phyloP scores from a whole-genome alignment of 306 rosid species.

The Vicia faba region DNA sequence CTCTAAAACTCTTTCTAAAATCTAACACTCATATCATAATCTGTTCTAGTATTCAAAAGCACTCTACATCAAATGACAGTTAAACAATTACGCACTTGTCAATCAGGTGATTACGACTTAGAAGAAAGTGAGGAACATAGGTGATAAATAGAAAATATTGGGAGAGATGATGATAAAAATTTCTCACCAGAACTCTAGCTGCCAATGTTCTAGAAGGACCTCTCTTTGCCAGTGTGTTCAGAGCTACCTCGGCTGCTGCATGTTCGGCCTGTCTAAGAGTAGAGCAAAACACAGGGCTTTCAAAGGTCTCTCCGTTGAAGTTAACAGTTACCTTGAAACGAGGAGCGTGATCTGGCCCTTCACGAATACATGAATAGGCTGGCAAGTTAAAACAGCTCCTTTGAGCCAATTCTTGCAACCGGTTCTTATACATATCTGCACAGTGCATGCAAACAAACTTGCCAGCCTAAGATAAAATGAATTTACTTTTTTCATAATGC shows the following conservation, averaged over 20 bases:
- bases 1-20: background rate
- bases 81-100: background rate
- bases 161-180: too few relatives aligned
- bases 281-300: constrained; percentile 75
- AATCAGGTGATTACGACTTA: background rate
- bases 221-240: constrained; percentile 63
- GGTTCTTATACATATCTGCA: constrained; percentile 45
- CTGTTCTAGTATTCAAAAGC: background rate
- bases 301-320: constrained; percentile 78
- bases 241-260: constrained; percentile 85
- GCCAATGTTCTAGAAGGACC: constrained; percentile 84
- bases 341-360: constrained; percentile 93
- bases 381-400: constrained; percentile 90
- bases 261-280: constrained; percentile 88
- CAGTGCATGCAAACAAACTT: constrained; percentile 38
- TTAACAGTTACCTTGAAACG: constrained; percentile 86
- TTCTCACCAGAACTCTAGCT: constrained; percentile 81
- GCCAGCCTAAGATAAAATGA: background rate
- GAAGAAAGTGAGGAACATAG: constrained; percentile 3
- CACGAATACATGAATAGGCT: constrained; percentile 85
- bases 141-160: too few relatives aligned
- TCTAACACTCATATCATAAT: too few relatives aligned
- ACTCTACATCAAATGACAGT: background rate
- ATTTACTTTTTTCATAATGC: background rate
- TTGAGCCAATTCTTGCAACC: constrained; percentile 68